A percentile compares a stretch with the other conserved stretches of the same genome.
Conservation (phyloP, 345 rosid species). For the Salix koriyanagi region DNA sequence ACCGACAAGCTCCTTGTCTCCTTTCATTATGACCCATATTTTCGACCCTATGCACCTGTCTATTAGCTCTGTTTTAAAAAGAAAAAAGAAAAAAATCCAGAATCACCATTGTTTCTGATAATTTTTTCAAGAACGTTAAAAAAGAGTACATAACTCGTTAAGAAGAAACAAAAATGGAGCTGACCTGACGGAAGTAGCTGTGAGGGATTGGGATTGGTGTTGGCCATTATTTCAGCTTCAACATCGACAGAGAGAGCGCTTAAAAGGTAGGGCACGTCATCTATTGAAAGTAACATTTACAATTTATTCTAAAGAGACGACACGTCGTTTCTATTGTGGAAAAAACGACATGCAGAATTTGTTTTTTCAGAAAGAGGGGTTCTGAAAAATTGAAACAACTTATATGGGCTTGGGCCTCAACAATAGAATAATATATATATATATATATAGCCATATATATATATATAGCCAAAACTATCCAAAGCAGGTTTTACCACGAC, state of each 20-base stretch:
- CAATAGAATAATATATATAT: no score
- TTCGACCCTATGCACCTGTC: slow-evolving; percentile 84
- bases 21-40: slow-evolving; percentile 90
- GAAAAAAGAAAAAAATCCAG: neutral
- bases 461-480: no score
- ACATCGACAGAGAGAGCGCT: neutral
- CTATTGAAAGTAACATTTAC: neutral
- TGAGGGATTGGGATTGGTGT: slow-evolving; percentile 64
- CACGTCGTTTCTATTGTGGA: neutral
- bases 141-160: neutral
- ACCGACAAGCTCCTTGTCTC: slow-evolving; percentile 87
- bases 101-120: neutral
- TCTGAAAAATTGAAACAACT: no score
- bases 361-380: no score
- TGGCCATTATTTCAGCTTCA: slow-evolving; percentile 42
- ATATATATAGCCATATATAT: no score
- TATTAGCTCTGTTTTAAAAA: slow-evolving; percentile 52
- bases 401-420: no score
- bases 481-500: no score
- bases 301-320: neutral
- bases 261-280: neutral
- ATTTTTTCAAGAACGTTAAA: neutral
- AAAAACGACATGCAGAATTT: no score
- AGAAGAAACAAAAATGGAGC: neutral
- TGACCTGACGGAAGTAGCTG: slow-evolving; percentile 72